Evolutionary conservation across 192 early-diverging fungal genomes (phyloP).

Genomic region (Podila clonocystis): DNA sequence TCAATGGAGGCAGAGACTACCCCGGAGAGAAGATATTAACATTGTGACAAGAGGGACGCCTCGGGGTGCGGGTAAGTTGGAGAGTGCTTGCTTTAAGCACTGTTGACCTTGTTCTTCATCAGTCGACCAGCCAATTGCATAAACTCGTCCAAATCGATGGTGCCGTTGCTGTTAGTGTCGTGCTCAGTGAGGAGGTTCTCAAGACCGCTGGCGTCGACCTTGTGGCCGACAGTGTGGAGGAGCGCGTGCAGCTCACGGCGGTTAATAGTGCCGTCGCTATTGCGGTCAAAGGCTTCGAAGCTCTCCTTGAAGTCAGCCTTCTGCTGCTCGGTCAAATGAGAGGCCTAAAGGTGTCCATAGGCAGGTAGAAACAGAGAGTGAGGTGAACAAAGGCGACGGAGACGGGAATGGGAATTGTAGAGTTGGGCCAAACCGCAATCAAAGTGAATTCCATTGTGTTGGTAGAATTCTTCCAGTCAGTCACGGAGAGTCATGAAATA

Average conservation of each 20-base stretch:
- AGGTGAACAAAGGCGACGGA: neutral
- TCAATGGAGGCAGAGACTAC: too few relatives aligned
- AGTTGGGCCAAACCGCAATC: neutral
- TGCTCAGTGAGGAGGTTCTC: slow-evolving; percentile 21
- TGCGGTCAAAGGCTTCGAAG: slow-evolving; percentile 45
- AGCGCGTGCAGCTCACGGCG: slow-evolving; percentile 35
- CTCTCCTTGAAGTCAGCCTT: slow-evolving; percentile 33
- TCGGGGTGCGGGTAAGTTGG: neutral
- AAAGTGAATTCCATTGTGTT: neutral
- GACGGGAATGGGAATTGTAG: neutral
- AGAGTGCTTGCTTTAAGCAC: neutral
- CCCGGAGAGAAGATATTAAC: neutral
- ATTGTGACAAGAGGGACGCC: neutral
- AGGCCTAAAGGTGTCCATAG: neutral
- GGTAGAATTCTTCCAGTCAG: neutral
- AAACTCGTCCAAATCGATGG: slow-evolving; percentile 39
- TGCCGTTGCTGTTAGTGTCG: slow-evolving; percentile 22
- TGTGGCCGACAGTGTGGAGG: slow-evolving; percentile 47
- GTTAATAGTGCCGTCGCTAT: slow-evolving; percentile 24
- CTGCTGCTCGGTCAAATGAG: slow-evolving; percentile 8
- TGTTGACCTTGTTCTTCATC: slow-evolving; percentile 31
- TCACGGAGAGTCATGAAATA: neutral
- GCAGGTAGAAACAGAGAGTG: neutral
- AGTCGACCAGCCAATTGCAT: neutral
- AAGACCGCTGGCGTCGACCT: slow-evolving; percentile 20